These are phyloP conservation scores for Talaromyces sp. DNA, from an alignment of 2,329 filamentous ascomycete species.

Conservation along the genomic window DNA sequence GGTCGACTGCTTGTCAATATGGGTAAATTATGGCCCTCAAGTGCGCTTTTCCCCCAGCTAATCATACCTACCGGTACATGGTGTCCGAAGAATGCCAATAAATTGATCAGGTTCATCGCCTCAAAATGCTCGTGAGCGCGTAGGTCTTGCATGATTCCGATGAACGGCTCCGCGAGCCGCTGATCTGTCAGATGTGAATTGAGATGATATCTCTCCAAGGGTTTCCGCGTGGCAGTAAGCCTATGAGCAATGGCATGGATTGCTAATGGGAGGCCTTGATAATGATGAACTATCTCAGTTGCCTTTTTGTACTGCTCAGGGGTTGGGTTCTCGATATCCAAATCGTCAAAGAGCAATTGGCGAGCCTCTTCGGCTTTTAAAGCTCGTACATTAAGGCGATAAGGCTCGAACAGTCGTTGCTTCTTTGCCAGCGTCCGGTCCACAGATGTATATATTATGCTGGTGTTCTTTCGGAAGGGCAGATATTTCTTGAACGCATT, in stretches of 20 bases:
- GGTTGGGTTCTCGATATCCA: constrained; percentile 57
- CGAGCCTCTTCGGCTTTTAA: constrained; percentile 58
- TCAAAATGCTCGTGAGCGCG: constrained; percentile 43
- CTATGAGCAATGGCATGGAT: constrained; percentile 65
- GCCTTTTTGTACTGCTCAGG: constrained; percentile 56
- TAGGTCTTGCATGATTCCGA: constrained; percentile 49
- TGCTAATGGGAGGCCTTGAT: constrained; percentile 64
- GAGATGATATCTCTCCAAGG: constrained; percentile 58
- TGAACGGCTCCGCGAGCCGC: constrained; percentile 50
- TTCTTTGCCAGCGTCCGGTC: constrained; percentile 56
- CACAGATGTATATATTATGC: constrained; percentile 66
- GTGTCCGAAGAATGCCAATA: constrained; percentile 64
- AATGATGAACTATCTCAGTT: constrained; percentile 60
- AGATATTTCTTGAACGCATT: constrained; percentile 57
- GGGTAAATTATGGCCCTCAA: constrained; percentile 33
- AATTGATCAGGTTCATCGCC: constrained; percentile 62
- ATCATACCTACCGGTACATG: constrained; percentile 66
- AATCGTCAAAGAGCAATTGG: constrained; percentile 59
- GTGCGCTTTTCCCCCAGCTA: constrained; percentile 47
- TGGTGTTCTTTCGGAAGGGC: constrained; percentile 61
- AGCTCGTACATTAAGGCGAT: constrained; percentile 55
- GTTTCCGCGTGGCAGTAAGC: constrained; percentile 59
- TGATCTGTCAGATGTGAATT: constrained; percentile 56
- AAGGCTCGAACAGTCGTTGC: constrained; percentile 58
- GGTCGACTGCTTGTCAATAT: constrained; percentile 37